Evolutionary conservation across 2,329 filamentous ascomycete species (phyloP), one percentile per base, ranked within the genome.

Genomic region (Macrophomina tecta): DNA sequence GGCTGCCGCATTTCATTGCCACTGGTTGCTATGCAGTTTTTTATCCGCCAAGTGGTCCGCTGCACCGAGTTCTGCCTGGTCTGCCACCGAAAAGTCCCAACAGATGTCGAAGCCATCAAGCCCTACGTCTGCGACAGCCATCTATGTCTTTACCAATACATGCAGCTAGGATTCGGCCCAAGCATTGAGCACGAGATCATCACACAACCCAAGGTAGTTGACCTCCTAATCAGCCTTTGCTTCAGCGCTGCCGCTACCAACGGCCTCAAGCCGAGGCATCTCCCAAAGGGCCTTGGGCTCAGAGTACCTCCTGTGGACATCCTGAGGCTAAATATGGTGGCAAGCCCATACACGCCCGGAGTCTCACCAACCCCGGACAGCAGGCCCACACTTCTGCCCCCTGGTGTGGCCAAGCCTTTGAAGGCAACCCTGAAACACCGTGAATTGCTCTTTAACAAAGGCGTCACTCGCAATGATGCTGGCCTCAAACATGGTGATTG

Each of bases 11-110:
- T 82, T 53, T 89, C 86, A 1, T 81, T 89, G 40, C 86, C 86
- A 6, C 77, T 89, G 3, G 76, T 87, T 2, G 83, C 82, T 1
- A 91, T 92, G 84, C 91, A 96, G 70, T 95, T 94, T 71, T 84
- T 89, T 0, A 81, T 97, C 32, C 88, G 90, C 1, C 91, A 93
- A 72, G 88, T 97, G 68, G 86, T 91, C 7, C 89, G 88, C 67
- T 97, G 92, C 75, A 93, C 91, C 0, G 89, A 95, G 64, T 97
- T 94, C 76, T 97, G 94, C 76, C 85, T 97, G 65, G 89, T 94
- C 30, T 97, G 94, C 73, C 91, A 96, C 76, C 86, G 86, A 70
- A 89, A 85, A 70, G 84, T 92, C 42, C 77, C 86, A 1, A 84
- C 83, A 2, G 85, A 87, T 0, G 89, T 94, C 45, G 87, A 90